Base-by-base conservation (phyloP, 2,329 filamentous ascomycete genomes). In the Aspergillus sp. region DNA sequence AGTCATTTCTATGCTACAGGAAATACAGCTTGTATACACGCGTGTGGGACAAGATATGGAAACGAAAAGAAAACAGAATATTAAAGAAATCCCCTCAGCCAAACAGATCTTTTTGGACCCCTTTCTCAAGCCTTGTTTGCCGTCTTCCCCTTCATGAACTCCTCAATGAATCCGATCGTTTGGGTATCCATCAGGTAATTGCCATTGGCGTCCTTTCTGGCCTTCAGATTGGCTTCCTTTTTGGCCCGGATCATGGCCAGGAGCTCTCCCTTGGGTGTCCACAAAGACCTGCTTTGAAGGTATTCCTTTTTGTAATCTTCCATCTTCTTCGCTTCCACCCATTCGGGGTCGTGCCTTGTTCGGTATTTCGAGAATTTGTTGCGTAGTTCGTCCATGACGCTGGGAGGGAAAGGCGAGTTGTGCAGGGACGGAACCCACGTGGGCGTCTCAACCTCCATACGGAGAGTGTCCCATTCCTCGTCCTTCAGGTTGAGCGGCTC, bases 341-440 rank as follows among this genome's bases (percentile, higher is more conserved):
- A 96, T 74, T 89, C 89, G 50, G 84, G 79, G 63, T 92, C 90
- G 78, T 96, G 91, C 52, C 91, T 83, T 55, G 88, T 92, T 70
- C 92, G 84, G 85, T 93, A 95, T 69, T 84, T 86, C 67, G 88
- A 90, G 83, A 88, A 96, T 73, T 87, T 89, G 80, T 90, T 89
- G 72, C 92, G 85, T 72, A 98, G 82, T 81, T 98, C 94, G 74
- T 96, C 88, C 65, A 96, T 84, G 42, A 97, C 84, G n/a, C 77
- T 79, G 31, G 82, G 77, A 5, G 94, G 92, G 84, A 96, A 91
- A 14, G 94, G 94, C 26, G 90, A 84, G 16, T 84, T 81, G 29
- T 92, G 80, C 24, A 98, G 81, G 39, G 87, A 90, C n/a, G 93
- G 92, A 56, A 88, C 81, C 73, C 90, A 96, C 1, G 90, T 91